Evolutionary conservation across 129 eudicot species (phyloP).

Genomic region (Tanacetum coccineum): DNA sequence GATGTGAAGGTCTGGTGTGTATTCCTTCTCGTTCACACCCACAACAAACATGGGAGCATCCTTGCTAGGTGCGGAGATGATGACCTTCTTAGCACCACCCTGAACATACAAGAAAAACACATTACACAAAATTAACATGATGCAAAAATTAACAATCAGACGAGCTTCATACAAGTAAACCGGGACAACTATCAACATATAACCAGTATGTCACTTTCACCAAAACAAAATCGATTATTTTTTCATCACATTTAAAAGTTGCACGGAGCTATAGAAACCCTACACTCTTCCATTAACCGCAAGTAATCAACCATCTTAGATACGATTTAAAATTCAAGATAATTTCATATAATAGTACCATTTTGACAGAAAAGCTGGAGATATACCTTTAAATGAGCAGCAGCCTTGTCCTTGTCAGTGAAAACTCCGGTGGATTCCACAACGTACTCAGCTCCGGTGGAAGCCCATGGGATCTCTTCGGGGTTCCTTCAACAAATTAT

Average conservation of each 20-base stretch:
- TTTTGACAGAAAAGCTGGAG: not conserved
- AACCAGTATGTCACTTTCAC: too few species aligned
- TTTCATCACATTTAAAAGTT: not conserved
- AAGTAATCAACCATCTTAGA: too few species aligned
- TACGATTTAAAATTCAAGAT: too few species aligned
- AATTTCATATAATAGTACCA: too few species aligned
- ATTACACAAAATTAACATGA: not conserved
- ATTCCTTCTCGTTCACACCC: slow-evolving; percentile 76
- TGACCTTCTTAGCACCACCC: slow-evolving; percentile 78
- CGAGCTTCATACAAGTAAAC: not conserved
- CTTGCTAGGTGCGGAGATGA: slow-evolving; percentile 68
- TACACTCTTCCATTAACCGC: too few species aligned
- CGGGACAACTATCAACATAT: not conserved
- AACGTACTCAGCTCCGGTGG: slow-evolving; percentile 48
- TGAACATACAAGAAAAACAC: slow-evolving; percentile 8
- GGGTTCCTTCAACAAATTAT: slow-evolving; percentile 39
- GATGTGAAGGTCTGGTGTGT: slow-evolving; percentile 53
- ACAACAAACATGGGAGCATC: slow-evolving; percentile 82
- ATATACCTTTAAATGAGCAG: slow-evolving; percentile 54
- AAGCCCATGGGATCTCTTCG: slow-evolving; percentile 59
- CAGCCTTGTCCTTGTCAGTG: slow-evolving; percentile 65
- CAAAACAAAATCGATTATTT: not conserved
- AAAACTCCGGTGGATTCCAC: slow-evolving; percentile 62
- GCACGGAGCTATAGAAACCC: too few species aligned
- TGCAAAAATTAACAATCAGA: not conserved